These are phyloP conservation scores for Verbena officinalis DNA, from an alignment of 257 asterid species.

Conservation along the genomic window DNA sequence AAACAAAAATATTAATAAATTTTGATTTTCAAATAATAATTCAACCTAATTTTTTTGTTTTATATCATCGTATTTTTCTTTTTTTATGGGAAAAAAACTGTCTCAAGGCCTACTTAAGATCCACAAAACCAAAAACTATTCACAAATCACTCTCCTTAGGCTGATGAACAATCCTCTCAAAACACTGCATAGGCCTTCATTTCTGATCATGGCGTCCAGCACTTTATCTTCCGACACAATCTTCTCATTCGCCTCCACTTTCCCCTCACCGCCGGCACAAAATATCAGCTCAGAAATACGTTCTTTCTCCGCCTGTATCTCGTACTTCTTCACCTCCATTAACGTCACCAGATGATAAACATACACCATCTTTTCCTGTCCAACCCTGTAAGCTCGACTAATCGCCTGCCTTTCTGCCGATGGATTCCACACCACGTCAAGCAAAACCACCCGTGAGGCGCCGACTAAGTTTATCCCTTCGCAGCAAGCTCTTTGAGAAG, in stretches of 20 bases:
- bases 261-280: constrained; percentile 11
- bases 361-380: constrained; percentile 68
- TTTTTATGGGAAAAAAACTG: no score
- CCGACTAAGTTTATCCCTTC: constrained; percentile 87
- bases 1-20: no score
- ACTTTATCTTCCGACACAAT: constrained; percentile 43
- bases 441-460: constrained; percentile 79
- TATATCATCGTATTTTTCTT: no score
- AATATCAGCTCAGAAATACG: constrained; percentile 57
- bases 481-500: constrained; percentile 69
- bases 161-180: constrained; percentile 51
- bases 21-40: no score
- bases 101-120: constrained; percentile 16
- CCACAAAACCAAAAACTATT: constrained; percentile 33
- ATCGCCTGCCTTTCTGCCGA: constrained; percentile 74
- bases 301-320: constrained; percentile 49
- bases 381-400: constrained; percentile 77
- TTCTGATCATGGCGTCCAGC: constrained; percentile 58
- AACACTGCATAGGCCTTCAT: constrained; percentile 25
- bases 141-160: constrained; percentile 52
- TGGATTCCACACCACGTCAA: constrained; percentile 86
- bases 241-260: background rate
- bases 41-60: no score
- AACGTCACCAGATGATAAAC: constrained; percentile 60
- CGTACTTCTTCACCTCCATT: constrained; percentile 56